Conservation (phyloP, 2,329 filamentous ascomycete species). For the Fusarium euwallaceae region DNA sequence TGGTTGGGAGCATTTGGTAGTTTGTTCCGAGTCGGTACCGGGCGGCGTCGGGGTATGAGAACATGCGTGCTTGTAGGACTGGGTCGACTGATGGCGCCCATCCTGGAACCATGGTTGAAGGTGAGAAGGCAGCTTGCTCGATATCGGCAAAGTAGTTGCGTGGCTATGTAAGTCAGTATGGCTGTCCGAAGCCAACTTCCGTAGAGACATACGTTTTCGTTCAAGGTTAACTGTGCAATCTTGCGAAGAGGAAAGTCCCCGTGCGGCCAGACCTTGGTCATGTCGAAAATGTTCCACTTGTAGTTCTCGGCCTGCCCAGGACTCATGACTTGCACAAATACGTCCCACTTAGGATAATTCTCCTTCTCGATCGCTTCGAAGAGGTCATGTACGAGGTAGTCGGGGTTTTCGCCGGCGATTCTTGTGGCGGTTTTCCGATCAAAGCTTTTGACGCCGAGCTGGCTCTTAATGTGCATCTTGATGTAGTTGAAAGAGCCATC, state of each 20-base stretch:
- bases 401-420: constrained; percentile 67
- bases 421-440: neutral
- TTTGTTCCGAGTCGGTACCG: constrained; percentile 74
- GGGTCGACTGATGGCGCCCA: constrained; percentile 70
- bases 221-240: constrained; percentile 76
- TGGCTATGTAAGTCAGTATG: neutral
- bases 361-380: constrained; percentile 72
- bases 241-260: constrained; percentile 71
- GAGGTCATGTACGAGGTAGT: constrained; percentile 73
- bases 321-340: constrained; percentile 74
- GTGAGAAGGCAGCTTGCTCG: constrained; percentile 76
- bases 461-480: constrained; percentile 73
- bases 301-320: constrained; percentile 73
- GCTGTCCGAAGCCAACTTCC: neutral
- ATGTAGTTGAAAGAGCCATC: constrained; percentile 74
- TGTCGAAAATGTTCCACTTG: constrained; percentile 76
- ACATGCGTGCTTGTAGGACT: constrained; percentile 71
- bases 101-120: constrained; percentile 74
- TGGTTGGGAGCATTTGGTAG: constrained; percentile 58
- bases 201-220: constrained; percentile 65
- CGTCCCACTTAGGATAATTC: constrained; percentile 73
- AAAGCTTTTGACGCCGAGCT: constrained; percentile 72
- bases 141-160: constrained; percentile 74
- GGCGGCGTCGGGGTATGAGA: constrained; percentile 73
- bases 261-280: constrained; percentile 79